These are phyloP conservation scores for Ustilago crameri DNA, from an alignment of 1,284 basidiomycete genomes.

Conservation along the genomic window DNA sequence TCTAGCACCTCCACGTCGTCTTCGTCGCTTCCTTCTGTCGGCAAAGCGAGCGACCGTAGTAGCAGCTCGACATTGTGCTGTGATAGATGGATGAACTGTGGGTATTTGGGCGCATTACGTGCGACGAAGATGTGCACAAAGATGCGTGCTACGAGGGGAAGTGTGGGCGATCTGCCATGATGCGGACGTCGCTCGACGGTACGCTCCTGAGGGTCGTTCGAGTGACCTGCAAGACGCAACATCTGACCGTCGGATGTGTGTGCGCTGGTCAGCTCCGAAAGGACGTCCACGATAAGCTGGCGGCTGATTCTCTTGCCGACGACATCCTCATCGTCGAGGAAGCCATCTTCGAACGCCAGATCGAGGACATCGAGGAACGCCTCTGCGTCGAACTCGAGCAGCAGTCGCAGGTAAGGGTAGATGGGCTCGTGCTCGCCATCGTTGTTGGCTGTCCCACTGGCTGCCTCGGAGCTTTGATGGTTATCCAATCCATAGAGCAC, in stretches of 20 bases:
- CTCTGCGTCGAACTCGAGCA: slow-evolving; percentile 91
- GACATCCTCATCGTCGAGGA: slow-evolving; percentile 79
- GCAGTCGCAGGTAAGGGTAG: slow-evolving; percentile 86
- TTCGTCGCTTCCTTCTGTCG: slow-evolving; percentile 75
- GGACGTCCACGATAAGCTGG: slow-evolving; percentile 83
- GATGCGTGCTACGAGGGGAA: slow-evolving; percentile 69
- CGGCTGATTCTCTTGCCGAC: slow-evolving; percentile 73
- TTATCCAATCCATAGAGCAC: slow-evolving; percentile 72
- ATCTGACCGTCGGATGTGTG: not conserved
- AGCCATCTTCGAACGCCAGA: slow-evolving; percentile 91
- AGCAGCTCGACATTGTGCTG: slow-evolving; percentile 79
- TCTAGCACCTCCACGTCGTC: slow-evolving; percentile 17
- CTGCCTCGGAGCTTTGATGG: slow-evolving; percentile 60
- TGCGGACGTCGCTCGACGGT: not conserved
- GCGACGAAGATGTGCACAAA: slow-evolving; percentile 96
- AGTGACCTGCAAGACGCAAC: not conserved
- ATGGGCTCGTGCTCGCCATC: slow-evolving; percentile 71
- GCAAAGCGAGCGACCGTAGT: slow-evolving; percentile 80
- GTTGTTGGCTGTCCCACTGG: slow-evolving; percentile 72
- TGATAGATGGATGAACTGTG: slow-evolving; percentile 82
- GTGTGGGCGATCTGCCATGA: slow-evolving; percentile 4
- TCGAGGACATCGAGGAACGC: slow-evolving; percentile 93
- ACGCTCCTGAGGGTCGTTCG: not conserved
- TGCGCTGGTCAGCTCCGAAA: slow-evolving; percentile 77
- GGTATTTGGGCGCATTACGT: slow-evolving; percentile 95